Evolutionary conservation across 257 asterid genomes (phyloP), one percentile per base, ranked within the genome.

Genomic region (Jasminum sambac): DNA sequence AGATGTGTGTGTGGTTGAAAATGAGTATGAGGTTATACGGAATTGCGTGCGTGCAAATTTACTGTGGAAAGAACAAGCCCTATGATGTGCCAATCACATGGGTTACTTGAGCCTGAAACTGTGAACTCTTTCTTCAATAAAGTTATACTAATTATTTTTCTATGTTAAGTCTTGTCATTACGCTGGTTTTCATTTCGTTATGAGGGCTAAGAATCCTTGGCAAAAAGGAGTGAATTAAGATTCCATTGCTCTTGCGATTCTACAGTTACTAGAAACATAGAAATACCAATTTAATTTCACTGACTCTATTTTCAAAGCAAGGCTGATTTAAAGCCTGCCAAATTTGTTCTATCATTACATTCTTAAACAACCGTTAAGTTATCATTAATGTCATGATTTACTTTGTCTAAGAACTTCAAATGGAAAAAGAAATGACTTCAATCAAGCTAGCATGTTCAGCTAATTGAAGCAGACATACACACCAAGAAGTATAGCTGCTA

Each of bases 401-500:
- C 38, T 39, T 62, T 39, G 42, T 34, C 44, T 21, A 17, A 63
- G 6, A 63, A 38, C 48, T 63, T 52, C 2, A 2, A 40, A 71
- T 40, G 23, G 24, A 24, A 37, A 30, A 16, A 66, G 11, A 65
- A 61, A 30, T 11, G 42, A 26, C 24, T 8, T 63, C 52, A 30
- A 64, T 26, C 71, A 73, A 16, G 24, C 55, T 21, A 76, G 16
- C 52, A 30, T 19, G 44, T 38, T 52, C 66, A 68, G 68, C 60
- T 13, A 52, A 69, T 30, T 44, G 30, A 48, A 70, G 65, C 19
- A 5, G 63, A 66, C 23, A 73, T 8, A 48, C 39, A 25, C 2
- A 10, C 66, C 21, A 36, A 37, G 43, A 72, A 64, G 44, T 62
- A 69, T 43, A 72, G 71, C 68, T 62, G 59, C 72, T 63, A 68